Percentiles rank a stretch among this genome's conserved stretches.
Evolutionary conservation across 2,329 filamentous ascomycete genomes (phyloP).

Genomic region (Diaporthe sp.): DNA sequence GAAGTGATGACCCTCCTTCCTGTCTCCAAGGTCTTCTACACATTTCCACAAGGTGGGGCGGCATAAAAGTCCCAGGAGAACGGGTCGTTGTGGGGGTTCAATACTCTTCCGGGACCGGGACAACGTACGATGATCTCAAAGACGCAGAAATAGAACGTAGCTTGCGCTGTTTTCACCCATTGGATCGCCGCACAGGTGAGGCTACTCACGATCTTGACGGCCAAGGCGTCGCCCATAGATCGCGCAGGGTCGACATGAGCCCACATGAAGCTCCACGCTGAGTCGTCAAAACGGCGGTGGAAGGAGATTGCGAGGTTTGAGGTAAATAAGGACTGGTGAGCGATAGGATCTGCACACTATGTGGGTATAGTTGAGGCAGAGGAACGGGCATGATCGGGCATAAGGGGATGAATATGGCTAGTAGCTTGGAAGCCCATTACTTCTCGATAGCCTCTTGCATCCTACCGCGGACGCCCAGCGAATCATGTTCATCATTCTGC

Average conservation of each 20-base stretch:
- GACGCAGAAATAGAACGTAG: too few species aligned
- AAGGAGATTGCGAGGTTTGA: slow-evolving; percentile 26
- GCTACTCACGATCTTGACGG: background rate
- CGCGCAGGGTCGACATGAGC: background rate
- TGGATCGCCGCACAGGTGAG: background rate
- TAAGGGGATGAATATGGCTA: background rate
- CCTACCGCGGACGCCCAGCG: background rate
- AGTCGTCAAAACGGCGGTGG: background rate
- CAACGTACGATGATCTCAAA: background rate
- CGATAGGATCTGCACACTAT: slow-evolving; percentile 1
- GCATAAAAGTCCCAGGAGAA: slow-evolving; percentile 14
- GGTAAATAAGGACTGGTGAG: background rate
- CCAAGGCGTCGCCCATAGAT: too few species aligned
- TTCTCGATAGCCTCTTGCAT: background rate
- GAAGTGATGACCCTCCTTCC: background rate
- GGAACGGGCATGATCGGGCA: background rate
- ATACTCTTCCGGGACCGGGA: background rate
- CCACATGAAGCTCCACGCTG: background rate
- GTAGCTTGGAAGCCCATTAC: background rate
- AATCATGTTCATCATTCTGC: background rate
- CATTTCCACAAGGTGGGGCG: background rate
- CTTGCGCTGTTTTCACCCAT: background rate
- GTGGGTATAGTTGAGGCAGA: slow-evolving; percentile 8
- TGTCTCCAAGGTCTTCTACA: background rate
- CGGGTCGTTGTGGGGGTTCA: background rate